Percentiles rank a stretch among this genome's conserved stretches.
Conservation (phyloP, 2,329 filamentous ascomycete species). For the Fusarium buxicola region DNA sequence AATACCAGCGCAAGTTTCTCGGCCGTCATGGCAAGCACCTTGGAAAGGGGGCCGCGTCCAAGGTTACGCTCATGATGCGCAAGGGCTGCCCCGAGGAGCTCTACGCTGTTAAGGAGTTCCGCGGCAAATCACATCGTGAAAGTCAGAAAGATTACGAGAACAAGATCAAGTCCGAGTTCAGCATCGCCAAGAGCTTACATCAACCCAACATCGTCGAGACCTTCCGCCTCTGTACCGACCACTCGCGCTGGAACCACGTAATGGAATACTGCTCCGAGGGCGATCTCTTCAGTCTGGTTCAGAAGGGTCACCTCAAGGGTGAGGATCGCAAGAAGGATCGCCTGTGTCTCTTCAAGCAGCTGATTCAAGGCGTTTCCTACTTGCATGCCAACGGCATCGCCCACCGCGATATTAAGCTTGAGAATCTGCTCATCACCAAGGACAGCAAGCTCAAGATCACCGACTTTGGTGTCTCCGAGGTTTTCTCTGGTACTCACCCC, state of each 20-base stretch:
- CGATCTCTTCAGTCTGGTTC: constrained; percentile 81
- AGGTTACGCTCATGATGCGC: constrained; percentile 82
- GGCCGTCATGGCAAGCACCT: constrained; percentile 80
- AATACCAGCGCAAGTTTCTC: constrained; percentile 76
- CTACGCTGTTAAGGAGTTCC: constrained; percentile 90
- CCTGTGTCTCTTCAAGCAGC: constrained; percentile 89
- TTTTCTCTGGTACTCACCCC: constrained; percentile 85
- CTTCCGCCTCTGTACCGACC: constrained; percentile 78
- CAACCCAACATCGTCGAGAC: constrained; percentile 91
- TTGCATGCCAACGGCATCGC: constrained; percentile 87
- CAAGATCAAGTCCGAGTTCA: constrained; percentile 93
- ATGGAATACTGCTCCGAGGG: constrained; percentile 93
- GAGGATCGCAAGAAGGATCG: constrained; percentile 76
- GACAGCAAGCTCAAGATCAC: constrained; percentile 90
- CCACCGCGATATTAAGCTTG: constrained; percentile 90
- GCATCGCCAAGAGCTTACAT: constrained; percentile 84
- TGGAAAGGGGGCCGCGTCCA: constrained; percentile 85
- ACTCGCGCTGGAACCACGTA: constrained; percentile 86
- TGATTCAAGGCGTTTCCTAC: constrained; percentile 84
- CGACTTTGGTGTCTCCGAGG: constrained; percentile 90
- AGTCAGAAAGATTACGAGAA: constrained; percentile 80
- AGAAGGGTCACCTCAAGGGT: constrained; percentile 74
- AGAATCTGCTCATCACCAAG: constrained; percentile 83
- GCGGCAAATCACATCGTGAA: constrained; percentile 76
- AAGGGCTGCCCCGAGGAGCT: constrained; percentile 74